Conservation (phyloP, 768 basidiomycete genomes). For the Suillus plorans region DNA sequence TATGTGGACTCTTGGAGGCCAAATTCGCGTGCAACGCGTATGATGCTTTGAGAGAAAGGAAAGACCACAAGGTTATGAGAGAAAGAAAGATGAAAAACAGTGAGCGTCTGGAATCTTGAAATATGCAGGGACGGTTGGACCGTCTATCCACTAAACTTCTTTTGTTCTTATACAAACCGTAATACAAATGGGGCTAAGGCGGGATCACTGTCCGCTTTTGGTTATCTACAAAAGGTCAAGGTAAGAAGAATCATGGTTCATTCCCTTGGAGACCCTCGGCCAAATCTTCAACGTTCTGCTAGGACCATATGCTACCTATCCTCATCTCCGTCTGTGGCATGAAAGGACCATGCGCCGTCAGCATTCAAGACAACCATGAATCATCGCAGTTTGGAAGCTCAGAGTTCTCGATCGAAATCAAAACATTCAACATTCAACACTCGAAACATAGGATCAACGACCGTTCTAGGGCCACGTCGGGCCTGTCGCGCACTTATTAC, state of each 20-base stretch:
- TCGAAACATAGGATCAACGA: not conserved
- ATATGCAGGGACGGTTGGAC: not conserved
- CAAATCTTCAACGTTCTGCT: not conserved
- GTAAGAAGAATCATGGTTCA: not conserved
- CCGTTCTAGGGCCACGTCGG: not conserved
- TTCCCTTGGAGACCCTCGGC: conserved; percentile 1
- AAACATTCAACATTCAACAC: not conserved
- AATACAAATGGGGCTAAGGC: not conserved
- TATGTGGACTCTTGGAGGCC: not conserved
- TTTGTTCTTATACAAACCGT: conserved; percentile 2
- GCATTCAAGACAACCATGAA: not conserved
- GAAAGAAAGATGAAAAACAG: not conserved
- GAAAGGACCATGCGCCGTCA: not conserved
- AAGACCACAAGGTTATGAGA: not conserved
- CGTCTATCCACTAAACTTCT: not conserved
- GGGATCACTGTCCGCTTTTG: not conserved
- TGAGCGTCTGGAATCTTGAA: not conserved
- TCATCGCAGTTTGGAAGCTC: not conserved
- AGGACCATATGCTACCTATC: not conserved
- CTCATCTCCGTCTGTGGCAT: not conserved
- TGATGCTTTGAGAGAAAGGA: not conserved
- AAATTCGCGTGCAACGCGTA: not conserved
- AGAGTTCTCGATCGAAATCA: not conserved
- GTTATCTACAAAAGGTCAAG: not conserved
- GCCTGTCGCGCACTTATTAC: not conserved